Evolutionary conservation across 805 yeast genomes (phyloP).

Genomic region (Blastobotrys robertii): DNA sequence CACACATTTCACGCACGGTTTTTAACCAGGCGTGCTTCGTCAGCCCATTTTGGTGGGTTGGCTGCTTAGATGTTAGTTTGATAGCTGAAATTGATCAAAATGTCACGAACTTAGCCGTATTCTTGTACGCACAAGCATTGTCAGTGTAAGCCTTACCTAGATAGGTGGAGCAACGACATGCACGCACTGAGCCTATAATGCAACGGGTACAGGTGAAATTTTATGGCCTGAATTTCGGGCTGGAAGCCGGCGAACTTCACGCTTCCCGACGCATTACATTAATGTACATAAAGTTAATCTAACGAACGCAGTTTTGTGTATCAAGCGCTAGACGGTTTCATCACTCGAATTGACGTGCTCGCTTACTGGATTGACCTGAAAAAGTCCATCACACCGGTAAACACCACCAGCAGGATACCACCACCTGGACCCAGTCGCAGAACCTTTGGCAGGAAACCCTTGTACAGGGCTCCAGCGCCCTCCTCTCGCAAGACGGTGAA

Average conservation of each 20-base stretch:
- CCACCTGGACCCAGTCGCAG: slow-evolving; percentile 99
- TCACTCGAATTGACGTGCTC: not conserved
- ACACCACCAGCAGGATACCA: slow-evolving; percentile 95
- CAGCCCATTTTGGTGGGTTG: too few species aligned
- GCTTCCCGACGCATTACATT: not conserved
- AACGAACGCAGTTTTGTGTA: not conserved
- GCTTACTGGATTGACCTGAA: slow-evolving; percentile 35
- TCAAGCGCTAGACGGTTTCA: not conserved
- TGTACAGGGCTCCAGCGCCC: slow-evolving; percentile 84
- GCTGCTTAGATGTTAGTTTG: too few species aligned
- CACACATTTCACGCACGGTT: not conserved
- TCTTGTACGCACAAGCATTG: too few species aligned
- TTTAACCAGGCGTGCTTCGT: too few species aligned
- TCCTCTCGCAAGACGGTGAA: slow-evolving; percentile 73
- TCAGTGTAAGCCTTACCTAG: too few species aligned
- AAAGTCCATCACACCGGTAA: slow-evolving; percentile 89
- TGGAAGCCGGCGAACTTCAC: too few species aligned
- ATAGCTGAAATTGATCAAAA: too few species aligned
- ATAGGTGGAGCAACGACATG: too few species aligned
- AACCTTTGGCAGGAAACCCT: slow-evolving; percentile 95
- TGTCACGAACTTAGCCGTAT: too few species aligned
- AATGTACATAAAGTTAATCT: not conserved
- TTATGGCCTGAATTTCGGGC: too few species aligned
- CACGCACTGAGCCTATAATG: too few species aligned
- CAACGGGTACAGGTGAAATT: too few species aligned